phyloP scores from a whole-genome alignment of 2,329 filamentous ascomycete species.

The Periconia sp. region DNA sequence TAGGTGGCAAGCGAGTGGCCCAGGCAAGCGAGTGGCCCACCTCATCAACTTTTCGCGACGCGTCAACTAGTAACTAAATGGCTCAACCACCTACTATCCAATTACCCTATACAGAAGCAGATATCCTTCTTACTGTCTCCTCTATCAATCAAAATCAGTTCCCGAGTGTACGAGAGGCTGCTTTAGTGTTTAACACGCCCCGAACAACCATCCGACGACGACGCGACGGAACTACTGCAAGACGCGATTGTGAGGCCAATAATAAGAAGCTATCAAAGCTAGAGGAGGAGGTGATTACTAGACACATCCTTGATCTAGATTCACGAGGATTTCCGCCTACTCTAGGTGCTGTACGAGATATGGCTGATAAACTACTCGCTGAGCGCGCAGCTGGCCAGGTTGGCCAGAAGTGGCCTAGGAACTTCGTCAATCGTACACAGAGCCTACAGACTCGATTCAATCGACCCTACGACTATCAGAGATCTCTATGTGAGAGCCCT shows the following conservation, averaged over 20 bases:
- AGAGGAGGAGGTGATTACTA: constrained; percentile 14
- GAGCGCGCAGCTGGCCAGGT: constrained; percentile 10
- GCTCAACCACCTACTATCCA: too few species aligned
- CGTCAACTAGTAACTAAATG: too few species aligned
- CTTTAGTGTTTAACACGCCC: too few species aligned
- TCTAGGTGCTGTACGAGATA: constrained; percentile 18
- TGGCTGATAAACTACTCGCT: constrained; percentile 24
- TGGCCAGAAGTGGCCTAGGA: constrained; percentile 16
- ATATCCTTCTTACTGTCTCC: too few species aligned
- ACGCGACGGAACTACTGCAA: too few species aligned
- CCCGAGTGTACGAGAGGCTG: too few species aligned
- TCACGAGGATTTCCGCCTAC: constrained; percentile 13
- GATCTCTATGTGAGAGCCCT: constrained; percentile 8
- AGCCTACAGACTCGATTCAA: constrained; percentile 21
- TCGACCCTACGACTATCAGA: constrained; percentile 12
- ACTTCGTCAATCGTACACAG: constrained; percentile 16
- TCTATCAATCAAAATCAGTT: too few species aligned
- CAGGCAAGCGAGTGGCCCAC: too few species aligned
- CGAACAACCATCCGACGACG: too few species aligned
- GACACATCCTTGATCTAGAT: constrained; percentile 23
- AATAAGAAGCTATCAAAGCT: constrained; percentile 10
- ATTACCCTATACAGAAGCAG: too few species aligned
- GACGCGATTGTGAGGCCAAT: constrained; percentile 11
- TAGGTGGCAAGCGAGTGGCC: too few species aligned
- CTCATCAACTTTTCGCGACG: too few species aligned